phyloP scores from a whole-genome alignment of 495 filamentous ascomycete species.

The Viridothelium virens region DNA sequence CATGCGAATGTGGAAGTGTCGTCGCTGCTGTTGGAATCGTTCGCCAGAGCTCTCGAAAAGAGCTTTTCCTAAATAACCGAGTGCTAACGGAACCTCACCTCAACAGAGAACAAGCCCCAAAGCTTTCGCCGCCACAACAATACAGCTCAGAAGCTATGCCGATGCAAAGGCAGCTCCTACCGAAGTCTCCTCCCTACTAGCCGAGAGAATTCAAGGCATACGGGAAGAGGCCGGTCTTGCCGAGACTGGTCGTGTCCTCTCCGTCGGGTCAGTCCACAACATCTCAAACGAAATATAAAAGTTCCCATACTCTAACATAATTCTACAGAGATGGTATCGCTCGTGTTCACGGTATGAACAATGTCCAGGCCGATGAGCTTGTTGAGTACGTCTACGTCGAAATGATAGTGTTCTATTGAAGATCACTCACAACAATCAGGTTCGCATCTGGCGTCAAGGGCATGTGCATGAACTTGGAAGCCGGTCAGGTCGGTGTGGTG shows the following conservation, averaged over 20 bases:
- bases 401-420: not conserved
- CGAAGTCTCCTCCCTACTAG: conserved; percentile 97
- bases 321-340: conserved; percentile 93
- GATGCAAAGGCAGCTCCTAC: conserved; percentile 93
- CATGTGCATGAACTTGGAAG: conserved; percentile 99
- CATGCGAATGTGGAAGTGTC: not conserved
- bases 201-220: conserved; percentile 96
- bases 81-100: conserved; percentile 21
- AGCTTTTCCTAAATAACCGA: conserved; percentile 25
- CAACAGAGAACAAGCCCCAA: conserved; percentile 82
- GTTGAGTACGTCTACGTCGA: conserved; percentile 74
- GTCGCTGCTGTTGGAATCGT: not conserved
- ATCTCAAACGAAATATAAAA: conserved; percentile 16
- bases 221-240: conserved; percentile 92
- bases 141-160: conserved; percentile 84
- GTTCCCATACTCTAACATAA: conserved; percentile 35
- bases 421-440: conserved; percentile 45
- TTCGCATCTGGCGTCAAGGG: conserved; percentile 99
- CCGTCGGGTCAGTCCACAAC: conserved; percentile 78
- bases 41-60: conserved; percentile 27
- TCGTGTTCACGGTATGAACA: conserved; percentile 98
- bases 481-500: conserved; percentile 99
- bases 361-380: conserved; percentile 99
- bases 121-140: conserved; percentile 58
- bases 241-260: conserved; percentile 97